Evolutionary conservation across 176 grass and related monocot genomes (phyloP).

Genomic region (Oryza brachyantha): DNA sequence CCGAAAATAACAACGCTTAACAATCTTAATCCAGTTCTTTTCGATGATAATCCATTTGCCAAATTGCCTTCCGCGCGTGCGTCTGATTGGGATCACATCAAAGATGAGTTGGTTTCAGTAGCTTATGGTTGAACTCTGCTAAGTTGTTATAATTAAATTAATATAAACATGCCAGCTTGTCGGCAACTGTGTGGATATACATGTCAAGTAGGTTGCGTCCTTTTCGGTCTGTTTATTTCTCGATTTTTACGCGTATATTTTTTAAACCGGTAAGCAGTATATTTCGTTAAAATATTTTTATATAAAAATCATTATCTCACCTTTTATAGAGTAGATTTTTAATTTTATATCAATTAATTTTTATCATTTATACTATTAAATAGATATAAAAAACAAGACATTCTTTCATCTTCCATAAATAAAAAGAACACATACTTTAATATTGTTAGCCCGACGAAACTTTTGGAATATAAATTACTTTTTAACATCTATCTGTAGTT

Average conservation of each 20-base stretch:
- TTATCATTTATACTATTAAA: too few species aligned
- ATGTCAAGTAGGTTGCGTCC: too few species aligned
- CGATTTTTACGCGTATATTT: too few species aligned
- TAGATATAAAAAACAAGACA: too few species aligned
- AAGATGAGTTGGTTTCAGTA: slow-evolving; percentile 12
- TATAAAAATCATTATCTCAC: too few species aligned
- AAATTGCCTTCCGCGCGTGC: slow-evolving; percentile 21
- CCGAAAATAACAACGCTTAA: slow-evolving; percentile 23
- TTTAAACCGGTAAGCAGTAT: too few species aligned
- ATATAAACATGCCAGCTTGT: neutral
- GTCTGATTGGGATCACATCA: slow-evolving; percentile 34
- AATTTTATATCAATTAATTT: too few species aligned
- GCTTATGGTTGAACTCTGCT: neutral
- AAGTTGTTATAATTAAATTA: neutral
- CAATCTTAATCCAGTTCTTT: slow-evolving; percentile 1
- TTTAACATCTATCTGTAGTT: neutral
- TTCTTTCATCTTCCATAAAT: too few species aligned
- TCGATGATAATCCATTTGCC: neutral
- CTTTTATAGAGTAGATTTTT: too few species aligned
- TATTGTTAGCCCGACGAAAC: neutral
- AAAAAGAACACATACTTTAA: too few species aligned
- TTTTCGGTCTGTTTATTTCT: too few species aligned
- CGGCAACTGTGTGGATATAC: neutral
- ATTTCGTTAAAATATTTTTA: too few species aligned
- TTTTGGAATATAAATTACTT: neutral